Percentiles rank a stretch among this genome's conserved stretches.
Conservation (phyloP, 78 protist genomes). For the Planoprotostelium fungivorum region DNA sequence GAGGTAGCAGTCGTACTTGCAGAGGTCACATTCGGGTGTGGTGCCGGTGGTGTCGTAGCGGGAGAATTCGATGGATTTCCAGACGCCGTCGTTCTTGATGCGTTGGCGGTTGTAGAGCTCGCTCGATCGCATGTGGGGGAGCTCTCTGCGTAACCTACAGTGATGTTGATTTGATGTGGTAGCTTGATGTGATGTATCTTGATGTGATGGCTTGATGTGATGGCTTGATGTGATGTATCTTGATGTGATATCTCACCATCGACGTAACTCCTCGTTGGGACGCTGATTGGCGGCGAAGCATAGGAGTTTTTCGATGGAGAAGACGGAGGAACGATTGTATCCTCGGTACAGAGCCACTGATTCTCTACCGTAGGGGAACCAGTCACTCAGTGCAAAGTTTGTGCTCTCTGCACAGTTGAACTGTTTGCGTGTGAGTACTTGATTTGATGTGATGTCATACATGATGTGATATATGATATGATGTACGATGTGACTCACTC, state of each 20-base stretch:
- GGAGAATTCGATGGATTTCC: background rate
- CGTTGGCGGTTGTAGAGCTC: background rate
- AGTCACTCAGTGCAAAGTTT: conserved; percentile 79
- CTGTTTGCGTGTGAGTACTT: conserved; percentile 13
- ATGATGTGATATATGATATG: too few species aligned
- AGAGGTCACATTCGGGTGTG: background rate
- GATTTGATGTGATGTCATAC: too few species aligned
- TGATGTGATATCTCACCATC: background rate
- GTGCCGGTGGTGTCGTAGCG: background rate
- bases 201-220: background rate
- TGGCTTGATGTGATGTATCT: background rate
- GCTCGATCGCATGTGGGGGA: background rate
- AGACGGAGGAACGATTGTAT: conserved; percentile 30
- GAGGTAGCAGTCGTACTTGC: background rate
- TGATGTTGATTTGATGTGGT: background rate
- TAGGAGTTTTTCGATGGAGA: conserved; percentile 42
- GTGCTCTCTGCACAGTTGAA: conserved; percentile 87
- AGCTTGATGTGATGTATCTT: background rate
- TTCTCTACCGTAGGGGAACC: conserved; percentile 65
- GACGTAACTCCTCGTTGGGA: background rate
- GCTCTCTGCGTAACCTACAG: background rate
- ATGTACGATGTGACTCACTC: background rate
- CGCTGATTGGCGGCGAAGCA: background rate
- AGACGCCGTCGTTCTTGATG: background rate
- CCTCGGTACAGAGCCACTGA: conserved; percentile 29